Base-by-base conservation (phyloP, 208 protist genomes). In the Sergeia podlipaevii region DNA sequence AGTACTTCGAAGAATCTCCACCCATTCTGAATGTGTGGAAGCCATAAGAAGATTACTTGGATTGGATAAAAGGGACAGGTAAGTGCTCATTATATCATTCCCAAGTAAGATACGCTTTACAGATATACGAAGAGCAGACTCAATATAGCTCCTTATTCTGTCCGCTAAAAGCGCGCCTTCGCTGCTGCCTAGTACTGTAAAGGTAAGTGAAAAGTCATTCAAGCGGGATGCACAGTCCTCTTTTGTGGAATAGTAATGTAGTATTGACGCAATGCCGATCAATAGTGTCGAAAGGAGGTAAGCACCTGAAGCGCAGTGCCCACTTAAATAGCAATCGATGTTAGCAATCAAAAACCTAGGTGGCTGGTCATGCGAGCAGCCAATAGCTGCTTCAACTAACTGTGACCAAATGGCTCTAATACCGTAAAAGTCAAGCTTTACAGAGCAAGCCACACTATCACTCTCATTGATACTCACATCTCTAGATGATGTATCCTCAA, bases 231-330 rank as follows among this genome's bases (percentile, higher is more conserved):
- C 33, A 4, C 20, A 21, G 4, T 46, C 23, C 5, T 32, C 8
- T 58, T 64, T 47, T 26, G 41, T 51, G 5, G 41, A n/a, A 59
- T 73, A 78, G 47, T 72, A 27, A 50, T 73, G 58, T 37, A 66
- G 46, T 46, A 78, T 69, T 0, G 53, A 74, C 20, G 53, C 60
- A 7, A 72, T 39, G 13, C 42, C 65, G 29, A 60, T 18, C n/a
- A 80, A 54, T 18, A 80, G 62, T 8, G 85, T 24, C 18, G 77
- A 83, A 46, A 83, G 61, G 20, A 85, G 55, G 46, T 75, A 85
- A 28, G 66, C 67, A 30, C 62, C 61, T 24, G 54, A 59, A 29
- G 65, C 65, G 48, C 45, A 53, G 18, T 51, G 53, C 8, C 64
- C 55, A 1, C 49, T 10, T 41, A 79, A 56, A 3, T 70, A 74